A percentile compares a stretch with the other conserved stretches of the same genome.
phyloP scores from a whole-genome alignment of 305 asterid species.

The Fraxinus sp. region DNA sequence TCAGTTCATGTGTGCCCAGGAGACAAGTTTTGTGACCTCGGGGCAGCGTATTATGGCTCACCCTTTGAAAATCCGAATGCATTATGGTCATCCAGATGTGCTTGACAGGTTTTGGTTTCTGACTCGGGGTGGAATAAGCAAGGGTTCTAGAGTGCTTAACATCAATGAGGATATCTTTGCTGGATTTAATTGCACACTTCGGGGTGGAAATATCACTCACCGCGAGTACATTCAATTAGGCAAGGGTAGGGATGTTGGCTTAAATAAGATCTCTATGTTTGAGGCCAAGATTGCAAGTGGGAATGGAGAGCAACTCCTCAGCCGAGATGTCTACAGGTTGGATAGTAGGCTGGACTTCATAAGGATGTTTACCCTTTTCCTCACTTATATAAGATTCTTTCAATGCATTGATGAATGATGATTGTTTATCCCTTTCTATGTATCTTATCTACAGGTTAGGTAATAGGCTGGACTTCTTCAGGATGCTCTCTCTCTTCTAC shows the following conservation, averaged over 20 bases:
- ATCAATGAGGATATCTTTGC: constrained; percentile 97
- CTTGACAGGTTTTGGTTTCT: constrained; percentile 91
- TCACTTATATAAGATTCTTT: constrained; percentile 81
- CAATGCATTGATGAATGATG: constrained; percentile 85
- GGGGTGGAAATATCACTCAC: constrained; percentile 89
- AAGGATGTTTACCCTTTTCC: constrained; percentile 83
- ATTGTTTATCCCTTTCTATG: constrained; percentile 27
- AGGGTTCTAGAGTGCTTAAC: constrained; percentile 90
- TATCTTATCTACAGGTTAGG: not conserved
- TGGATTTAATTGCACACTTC: constrained; percentile 87
- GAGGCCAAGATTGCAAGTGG: constrained; percentile 96
- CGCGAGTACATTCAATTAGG: constrained; percentile 96
- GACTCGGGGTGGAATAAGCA: constrained; percentile 95
- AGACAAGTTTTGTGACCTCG: constrained; percentile 85
- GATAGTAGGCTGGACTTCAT: constrained; percentile 89
- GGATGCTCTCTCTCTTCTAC: not conserved
- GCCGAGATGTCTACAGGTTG: constrained; percentile 88
- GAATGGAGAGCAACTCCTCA: constrained; percentile 80
- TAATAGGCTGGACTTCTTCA: not conserved
- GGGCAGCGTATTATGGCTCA: constrained; percentile 96
- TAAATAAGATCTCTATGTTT: constrained; percentile 84
- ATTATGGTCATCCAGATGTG: constrained; percentile 97
- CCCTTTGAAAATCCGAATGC: constrained; percentile 92
- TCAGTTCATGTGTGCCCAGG: constrained; percentile 98
- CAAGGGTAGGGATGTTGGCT: constrained; percentile 92